Evolutionary conservation across 1,139 yeast genomes (phyloP).

Genomic region (Magnusiomyces magnusii): DNA sequence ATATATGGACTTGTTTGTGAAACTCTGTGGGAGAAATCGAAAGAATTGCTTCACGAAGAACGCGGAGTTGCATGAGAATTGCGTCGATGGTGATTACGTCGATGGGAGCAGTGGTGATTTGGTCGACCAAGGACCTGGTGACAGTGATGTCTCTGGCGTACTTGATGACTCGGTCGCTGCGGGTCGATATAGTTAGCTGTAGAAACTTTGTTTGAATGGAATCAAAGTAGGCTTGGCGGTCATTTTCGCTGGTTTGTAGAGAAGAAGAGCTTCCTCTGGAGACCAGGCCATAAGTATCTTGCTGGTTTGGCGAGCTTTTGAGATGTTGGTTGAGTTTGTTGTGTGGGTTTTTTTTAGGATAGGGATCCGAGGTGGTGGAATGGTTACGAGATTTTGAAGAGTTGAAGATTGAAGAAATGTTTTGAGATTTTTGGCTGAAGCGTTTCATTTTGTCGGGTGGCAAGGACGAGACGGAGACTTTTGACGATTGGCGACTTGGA

Average conservation of each 20-base stretch:
- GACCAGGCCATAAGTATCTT: neutral
- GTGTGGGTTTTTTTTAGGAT: neutral
- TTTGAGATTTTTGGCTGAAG: neutral
- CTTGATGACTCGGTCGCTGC: neutral
- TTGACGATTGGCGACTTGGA: neutral
- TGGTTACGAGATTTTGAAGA: too few relatives aligned
- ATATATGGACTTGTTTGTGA: slow-evolving; percentile 16
- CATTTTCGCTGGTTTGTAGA: slow-evolving; percentile 3
- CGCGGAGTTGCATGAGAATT: slow-evolving; percentile 5
- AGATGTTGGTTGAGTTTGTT: neutral
- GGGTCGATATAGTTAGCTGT: neutral
- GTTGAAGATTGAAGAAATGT: neutral
- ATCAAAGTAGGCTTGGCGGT: neutral
- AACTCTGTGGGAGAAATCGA: slow-evolving; percentile 1
- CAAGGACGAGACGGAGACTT: neutral
- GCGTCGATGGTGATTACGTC: neutral
- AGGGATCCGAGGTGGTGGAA: neutral
- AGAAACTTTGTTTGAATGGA: neutral
- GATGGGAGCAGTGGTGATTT: neutral
- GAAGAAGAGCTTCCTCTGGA: neutral
- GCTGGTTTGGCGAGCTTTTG: neutral
- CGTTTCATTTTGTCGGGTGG: neutral
- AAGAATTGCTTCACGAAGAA: slow-evolving; percentile 6
- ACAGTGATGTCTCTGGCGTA: slow-evolving; percentile 3
- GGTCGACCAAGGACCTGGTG: neutral